Base-by-base conservation (phyloP, 306 rosid genomes). In the Abrus precatorius region DNA sequence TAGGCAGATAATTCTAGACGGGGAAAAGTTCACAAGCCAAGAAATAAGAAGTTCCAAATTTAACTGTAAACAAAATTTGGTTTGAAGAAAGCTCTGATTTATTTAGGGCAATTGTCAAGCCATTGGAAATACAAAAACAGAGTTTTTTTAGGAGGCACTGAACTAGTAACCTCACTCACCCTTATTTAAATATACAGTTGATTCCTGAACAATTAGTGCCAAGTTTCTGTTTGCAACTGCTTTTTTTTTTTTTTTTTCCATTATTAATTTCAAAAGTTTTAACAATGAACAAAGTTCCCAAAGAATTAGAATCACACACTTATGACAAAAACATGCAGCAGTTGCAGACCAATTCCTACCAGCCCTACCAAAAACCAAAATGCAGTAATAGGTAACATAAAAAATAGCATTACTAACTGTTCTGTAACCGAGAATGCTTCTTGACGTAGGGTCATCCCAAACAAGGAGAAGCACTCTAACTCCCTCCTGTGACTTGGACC, bases 371-470 rank as follows among this genome's bases (percentile, higher is more conserved):
- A 41, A 72, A 30, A 20, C 33, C 52, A 41, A 47, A 65, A 74
- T 74, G 53, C 66, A 67, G 56, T 29, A 75, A 74, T 54, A 40
- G 38, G 33, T 64, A 48, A 43, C 43, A 56, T 52, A 69, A 30
- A 44, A 75, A 77, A 70, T 30, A 66, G 72, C 76, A 60, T 40
- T 49, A 89, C 97, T 92, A 74, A 93, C 99, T 7, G 93, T 90
- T 82, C 69, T 88, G 79, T 88, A 90, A 65, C 99, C 99, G 56
- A 95, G 81, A 85, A 95, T 93, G 87, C 71, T 95, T 85, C 97
- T 93, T 52, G 99, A 95, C 20, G 99, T 89, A 28, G 98, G 99
- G 72, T 95, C 99, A 80, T 95, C 99, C 99, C 99, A 95, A 70
- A 95, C 81, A 86, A 95, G 99, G 55, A 95, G 94, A 85, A 95